Base-by-base conservation (phyloP, 352 stramenopile species). In the Phytophthora capsici region DNA sequence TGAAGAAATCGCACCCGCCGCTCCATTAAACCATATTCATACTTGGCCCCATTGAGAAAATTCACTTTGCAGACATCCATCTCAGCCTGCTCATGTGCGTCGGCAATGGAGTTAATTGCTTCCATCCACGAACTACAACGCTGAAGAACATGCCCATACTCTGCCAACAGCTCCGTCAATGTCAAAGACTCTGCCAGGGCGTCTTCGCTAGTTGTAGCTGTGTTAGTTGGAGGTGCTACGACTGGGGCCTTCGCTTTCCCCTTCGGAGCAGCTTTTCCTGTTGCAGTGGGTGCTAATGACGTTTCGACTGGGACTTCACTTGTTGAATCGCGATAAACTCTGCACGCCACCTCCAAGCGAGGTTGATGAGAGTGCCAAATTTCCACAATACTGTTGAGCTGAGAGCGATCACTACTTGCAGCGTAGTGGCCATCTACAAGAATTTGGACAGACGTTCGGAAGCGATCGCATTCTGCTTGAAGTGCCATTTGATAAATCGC, bases 381-480 rank as follows among this genome's bases (percentile, higher is more conserved):
- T 19, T 90, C 78, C 17, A 76, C 37, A 8, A 81, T 64, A 1
- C 45, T 63, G 9, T 38, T 57, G 4, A 89, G 45, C 2, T 64
- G 46, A 22, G 59, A 59, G 2, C 52, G 70, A 44, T 84, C 63
- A 22, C 62, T 73, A 23, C 78, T 93, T 17, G 83, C 80, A 26
- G 75, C 72, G 30, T 65, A 60, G 22, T 89, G 79, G 9, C 68
- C 75, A 48, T 90, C 75, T 0, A 89, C 50, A 16, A 93, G 67
- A 25, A 93, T 43, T 50, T 87, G 75, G 13, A 90, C 28, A 1
- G 83, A 84, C 1, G 76, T 71, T 4, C 77, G 80, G 43, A 93
- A 93, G 49, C 83, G 81, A 64, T 93, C 84, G 49, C 81, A 89
- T 64, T 93, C 83, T 20, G 73, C 75, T 45, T 94, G 86, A 3